Conservation (phyloP, 2,329 filamentous ascomycete genomes). For the Onygena corvina region DNA sequence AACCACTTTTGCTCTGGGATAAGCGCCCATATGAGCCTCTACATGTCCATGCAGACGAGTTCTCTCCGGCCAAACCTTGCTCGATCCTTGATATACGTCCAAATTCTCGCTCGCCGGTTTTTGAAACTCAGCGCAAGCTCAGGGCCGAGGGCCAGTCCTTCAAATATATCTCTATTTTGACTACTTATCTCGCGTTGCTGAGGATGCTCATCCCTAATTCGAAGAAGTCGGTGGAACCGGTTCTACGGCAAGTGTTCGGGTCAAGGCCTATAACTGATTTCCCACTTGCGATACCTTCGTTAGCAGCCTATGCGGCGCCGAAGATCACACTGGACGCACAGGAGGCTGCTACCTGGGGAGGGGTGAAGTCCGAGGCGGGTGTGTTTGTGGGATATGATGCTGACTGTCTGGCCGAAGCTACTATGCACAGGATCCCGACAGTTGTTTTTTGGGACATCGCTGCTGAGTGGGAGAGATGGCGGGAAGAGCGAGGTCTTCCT, state of each 20-base stretch:
- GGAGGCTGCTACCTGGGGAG: neutral
- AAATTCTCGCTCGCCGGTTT: slow-evolving; percentile 19
- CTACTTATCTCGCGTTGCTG: slow-evolving; percentile 19
- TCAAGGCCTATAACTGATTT: slow-evolving; percentile 22
- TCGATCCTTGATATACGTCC: slow-evolving; percentile 28
- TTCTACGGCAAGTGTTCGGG: slow-evolving; percentile 24
- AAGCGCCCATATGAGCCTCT: slow-evolving; percentile 60
- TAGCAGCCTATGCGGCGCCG: slow-evolving; percentile 21
- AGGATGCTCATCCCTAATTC: slow-evolving; percentile 18
- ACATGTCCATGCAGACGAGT: slow-evolving; percentile 45
- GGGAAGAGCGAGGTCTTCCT: slow-evolving; percentile 17
- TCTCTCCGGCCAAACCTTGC: slow-evolving; percentile 46
- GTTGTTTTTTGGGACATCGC: slow-evolving; percentile 27
- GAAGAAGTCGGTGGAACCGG: slow-evolving; percentile 18
- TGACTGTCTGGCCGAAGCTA: slow-evolving; percentile 18
- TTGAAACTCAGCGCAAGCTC: slow-evolving; percentile 17
- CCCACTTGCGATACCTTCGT: slow-evolving; percentile 24
- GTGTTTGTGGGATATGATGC: slow-evolving; percentile 13
- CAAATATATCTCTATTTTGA: slow-evolving; percentile 19
- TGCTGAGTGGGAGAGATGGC: slow-evolving; percentile 27
- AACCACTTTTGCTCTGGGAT: slow-evolving; percentile 54
- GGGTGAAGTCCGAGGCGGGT: neutral
- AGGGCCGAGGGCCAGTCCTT: slow-evolving; percentile 14
- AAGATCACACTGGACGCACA: slow-evolving; percentile 1
- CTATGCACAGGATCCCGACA: slow-evolving; percentile 22